Percentiles rank a stretch among this genome's conserved stretches.
Evolutionary conservation across 768 basidiomycete species (phyloP).

Genomic region (Leccinum subgranulosum): DNA sequence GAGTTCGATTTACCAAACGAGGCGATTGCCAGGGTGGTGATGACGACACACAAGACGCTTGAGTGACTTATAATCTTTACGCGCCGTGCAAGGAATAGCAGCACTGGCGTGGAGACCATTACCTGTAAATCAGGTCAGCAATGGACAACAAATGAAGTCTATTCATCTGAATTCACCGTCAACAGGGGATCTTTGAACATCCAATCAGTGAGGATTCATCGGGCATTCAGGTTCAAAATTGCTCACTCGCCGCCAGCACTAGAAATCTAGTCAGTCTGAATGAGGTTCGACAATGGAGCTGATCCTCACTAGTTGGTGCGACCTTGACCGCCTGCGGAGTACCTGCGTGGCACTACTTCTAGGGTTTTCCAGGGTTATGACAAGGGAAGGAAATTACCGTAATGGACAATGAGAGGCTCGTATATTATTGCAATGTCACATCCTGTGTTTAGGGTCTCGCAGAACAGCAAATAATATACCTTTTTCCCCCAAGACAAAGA

Average conservation of each 20-base stretch:
- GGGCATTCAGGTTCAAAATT: not conserved
- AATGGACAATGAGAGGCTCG: slow-evolving; percentile 43
- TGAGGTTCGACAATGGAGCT: not conserved
- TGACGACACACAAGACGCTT: slow-evolving; percentile 22
- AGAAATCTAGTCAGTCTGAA: slow-evolving; percentile 12
- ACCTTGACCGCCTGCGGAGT: not conserved
- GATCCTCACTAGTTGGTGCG: slow-evolving; percentile 1
- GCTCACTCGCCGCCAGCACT: slow-evolving; percentile 16
- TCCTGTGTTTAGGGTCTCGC: slow-evolving; percentile 46
- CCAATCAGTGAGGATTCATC: not conserved
- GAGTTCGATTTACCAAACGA: slow-evolving; percentile 6
- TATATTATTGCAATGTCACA: slow-evolving; percentile 48
- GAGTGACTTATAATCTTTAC: slow-evolving; percentile 36
- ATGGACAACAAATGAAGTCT: not conserved
- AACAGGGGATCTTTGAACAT: slow-evolving; percentile 38
- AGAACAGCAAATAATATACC: slow-evolving; percentile 43
- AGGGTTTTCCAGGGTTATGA: not conserved
- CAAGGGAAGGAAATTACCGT: slow-evolving; percentile 30
- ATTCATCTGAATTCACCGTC: slow-evolving; percentile 32
- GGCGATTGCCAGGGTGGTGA: slow-evolving; percentile 11
- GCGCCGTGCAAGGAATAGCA: slow-evolving; percentile 47
- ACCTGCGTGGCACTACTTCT: slow-evolving; percentile 30
- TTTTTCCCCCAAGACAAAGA: slow-evolving; percentile 13
- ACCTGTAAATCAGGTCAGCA: slow-evolving; percentile 29
- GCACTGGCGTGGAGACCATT: slow-evolving; percentile 42